Percentiles rank a stretch among this genome's conserved stretches.
Conservation (phyloP, 2,329 filamentous ascomycete genomes). For the Pseudocercospora crystallina region DNA sequence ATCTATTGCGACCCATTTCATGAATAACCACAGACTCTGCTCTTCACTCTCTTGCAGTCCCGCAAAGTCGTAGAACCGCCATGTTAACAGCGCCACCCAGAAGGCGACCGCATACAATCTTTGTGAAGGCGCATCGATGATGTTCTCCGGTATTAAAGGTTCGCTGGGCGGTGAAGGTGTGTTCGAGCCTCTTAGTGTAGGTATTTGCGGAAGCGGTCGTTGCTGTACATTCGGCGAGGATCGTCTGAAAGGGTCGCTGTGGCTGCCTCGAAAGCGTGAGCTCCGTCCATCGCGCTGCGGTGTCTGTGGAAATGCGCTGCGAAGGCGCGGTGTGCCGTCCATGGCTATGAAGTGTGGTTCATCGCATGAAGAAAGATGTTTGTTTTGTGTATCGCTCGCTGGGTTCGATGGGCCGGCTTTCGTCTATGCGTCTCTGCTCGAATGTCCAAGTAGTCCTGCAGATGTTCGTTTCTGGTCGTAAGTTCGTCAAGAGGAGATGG, state of each 20-base stretch:
- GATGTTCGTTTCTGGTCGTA: too few relatives aligned
- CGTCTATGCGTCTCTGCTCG: too few relatives aligned
- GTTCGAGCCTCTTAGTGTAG: slow-evolving; percentile 18
- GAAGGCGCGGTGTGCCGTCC: slow-evolving; percentile 69
- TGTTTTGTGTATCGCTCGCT: too few relatives aligned
- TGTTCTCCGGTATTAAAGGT: slow-evolving; percentile 75
- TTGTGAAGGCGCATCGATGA: slow-evolving; percentile 88
- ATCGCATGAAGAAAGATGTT: too few relatives aligned
- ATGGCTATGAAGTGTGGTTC: too few relatives aligned
- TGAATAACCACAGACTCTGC: slow-evolving; percentile 83
- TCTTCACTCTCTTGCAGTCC: slow-evolving; percentile 76
- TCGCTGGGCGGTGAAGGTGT: slow-evolving; percentile 29
- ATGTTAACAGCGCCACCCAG: slow-evolving; percentile 73
- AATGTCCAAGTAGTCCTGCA: too few relatives aligned
- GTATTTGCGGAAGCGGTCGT: slow-evolving; percentile 25
- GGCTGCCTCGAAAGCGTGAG: slow-evolving; percentile 7
- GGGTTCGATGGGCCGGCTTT: too few relatives aligned
- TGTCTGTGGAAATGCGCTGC: slow-evolving; percentile 78
- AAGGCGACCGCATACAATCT: slow-evolving; percentile 81
- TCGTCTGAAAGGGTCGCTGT: slow-evolving; percentile 14
- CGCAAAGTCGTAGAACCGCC: slow-evolving; percentile 85
- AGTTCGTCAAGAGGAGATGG: too few relatives aligned
- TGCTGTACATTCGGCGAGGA: slow-evolving; percentile 31
- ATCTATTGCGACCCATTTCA: slow-evolving; percentile 92
- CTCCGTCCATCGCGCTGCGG: slow-evolving; percentile 10